A percentile compares a stretch with the other conserved stretches of the same genome.
Conservation (phyloP, 78 protist species). For the Dictyostelium firmibasis region DNA sequence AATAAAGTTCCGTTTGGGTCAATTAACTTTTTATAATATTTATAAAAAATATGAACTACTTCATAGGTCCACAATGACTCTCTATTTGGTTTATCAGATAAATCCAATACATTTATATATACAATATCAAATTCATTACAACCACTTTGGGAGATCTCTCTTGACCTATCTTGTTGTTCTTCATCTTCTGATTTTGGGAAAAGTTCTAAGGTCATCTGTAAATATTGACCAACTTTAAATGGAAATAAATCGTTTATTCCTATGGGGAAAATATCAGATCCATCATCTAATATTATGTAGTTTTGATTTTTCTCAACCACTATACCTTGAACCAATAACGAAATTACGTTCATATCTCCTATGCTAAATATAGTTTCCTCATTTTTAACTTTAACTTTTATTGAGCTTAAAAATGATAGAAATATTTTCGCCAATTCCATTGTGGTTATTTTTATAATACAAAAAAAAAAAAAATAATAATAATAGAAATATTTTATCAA, state of each 20-base stretch:
- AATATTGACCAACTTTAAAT: background rate
- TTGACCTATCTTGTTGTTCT: background rate
- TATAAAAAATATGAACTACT: background rate
- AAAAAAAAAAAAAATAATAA: too few species aligned
- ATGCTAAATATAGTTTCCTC: background rate
- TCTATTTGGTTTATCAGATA: background rate
- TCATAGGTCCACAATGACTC: background rate
- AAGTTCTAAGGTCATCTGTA: background rate
- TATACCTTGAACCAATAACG: background rate
- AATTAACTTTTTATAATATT: background rate
- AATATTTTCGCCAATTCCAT: background rate
- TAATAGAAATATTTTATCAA: too few species aligned
- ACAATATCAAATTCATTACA: background rate
- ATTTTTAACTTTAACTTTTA: background rate
- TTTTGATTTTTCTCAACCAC: background rate
- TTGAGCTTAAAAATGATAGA: background rate
- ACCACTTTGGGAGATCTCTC: background rate
- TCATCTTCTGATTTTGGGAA: background rate
- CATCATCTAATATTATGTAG: background rate
- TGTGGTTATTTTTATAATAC: too few species aligned
- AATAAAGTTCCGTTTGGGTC: background rate
- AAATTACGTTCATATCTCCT: background rate
- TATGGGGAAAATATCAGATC: background rate
- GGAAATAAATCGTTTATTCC: background rate
- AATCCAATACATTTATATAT: background rate